phyloP scores from a whole-genome alignment of 805 yeast genomes.

The Ascoidea asiatica region DNA sequence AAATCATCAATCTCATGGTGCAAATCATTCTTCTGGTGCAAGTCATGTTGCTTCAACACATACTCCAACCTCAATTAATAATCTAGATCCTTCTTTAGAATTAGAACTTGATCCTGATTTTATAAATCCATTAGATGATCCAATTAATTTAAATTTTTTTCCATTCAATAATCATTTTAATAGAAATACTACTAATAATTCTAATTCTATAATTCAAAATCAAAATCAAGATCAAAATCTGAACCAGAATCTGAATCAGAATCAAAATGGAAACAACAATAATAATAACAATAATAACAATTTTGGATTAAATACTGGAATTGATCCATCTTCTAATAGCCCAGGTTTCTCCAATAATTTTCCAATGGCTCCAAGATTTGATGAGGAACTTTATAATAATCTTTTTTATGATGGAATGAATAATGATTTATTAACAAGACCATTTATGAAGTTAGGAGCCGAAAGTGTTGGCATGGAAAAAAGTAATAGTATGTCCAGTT shows the following conservation, averaged over 20 bases:
- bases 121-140: constrained; percentile 1
- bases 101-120: not conserved
- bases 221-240: not conserved
- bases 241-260: not conserved
- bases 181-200: not conserved
- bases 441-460: constrained; percentile 8
- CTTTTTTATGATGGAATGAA: constrained; percentile 11
- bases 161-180: constrained; percentile 1
- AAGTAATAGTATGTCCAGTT: not conserved
- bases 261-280: not conserved
- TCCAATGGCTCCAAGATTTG: not conserved
- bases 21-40: not conserved
- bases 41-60: not conserved
- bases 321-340: not conserved
- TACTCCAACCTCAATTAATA: not conserved
- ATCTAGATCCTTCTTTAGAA: not conserved
- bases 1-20: not conserved
- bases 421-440: constrained; percentile 8
- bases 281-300: not conserved
- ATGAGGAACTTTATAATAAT: constrained; percentile 4
- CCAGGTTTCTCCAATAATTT: not conserved
- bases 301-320: not conserved
- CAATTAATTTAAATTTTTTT: not conserved
- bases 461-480: not conserved
- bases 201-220: not conserved